Percentiles rank a stretch among this genome's conserved stretches.
These are phyloP conservation scores for Yarrowia sp. DNA, from an alignment of 805 yeast species.

Conservation along the genomic window DNA sequence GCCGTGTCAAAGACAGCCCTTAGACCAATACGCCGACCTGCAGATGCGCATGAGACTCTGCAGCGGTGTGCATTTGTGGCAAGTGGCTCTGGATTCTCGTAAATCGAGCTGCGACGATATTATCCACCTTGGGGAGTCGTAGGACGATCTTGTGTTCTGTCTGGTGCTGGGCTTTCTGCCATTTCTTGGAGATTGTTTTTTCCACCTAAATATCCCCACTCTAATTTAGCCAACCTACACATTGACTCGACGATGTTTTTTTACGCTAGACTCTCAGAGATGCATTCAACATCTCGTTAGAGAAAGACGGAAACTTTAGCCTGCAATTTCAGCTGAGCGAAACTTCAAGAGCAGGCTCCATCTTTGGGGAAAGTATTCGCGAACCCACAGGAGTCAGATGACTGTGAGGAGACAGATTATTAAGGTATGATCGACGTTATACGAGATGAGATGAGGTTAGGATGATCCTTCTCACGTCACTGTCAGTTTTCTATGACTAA, in stretches of 20 bases:
- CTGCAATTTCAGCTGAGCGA: not conserved
- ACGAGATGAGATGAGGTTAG: too few species aligned
- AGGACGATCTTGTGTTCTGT: too few species aligned
- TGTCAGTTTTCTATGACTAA: too few species aligned
- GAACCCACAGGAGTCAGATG: not conserved
- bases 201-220: too few species aligned
- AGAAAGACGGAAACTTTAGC: slow-evolving; percentile 3
- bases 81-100: slow-evolving; percentile 4
- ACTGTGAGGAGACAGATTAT: not conserved
- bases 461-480: too few species aligned
- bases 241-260: slow-evolving; percentile 11
- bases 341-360: slow-evolving; percentile 14
- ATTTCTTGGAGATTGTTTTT: too few species aligned
- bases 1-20: not conserved
- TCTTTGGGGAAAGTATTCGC: slow-evolving; percentile 11
- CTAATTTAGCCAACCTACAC: not conserved
- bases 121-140: too few species aligned
- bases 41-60: slow-evolving; percentile 8
- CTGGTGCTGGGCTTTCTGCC: too few species aligned
- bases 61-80: slow-evolving; percentile 27
- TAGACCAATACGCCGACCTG: slow-evolving; percentile 7
- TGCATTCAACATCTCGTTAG: slow-evolving; percentile 5
- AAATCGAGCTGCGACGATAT: not conserved
- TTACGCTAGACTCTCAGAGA: slow-evolving; percentile 1
- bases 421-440: not conserved